Conservation (phyloP, 176 grass and related monocot species). For the Phyllostachys edulis region DNA sequence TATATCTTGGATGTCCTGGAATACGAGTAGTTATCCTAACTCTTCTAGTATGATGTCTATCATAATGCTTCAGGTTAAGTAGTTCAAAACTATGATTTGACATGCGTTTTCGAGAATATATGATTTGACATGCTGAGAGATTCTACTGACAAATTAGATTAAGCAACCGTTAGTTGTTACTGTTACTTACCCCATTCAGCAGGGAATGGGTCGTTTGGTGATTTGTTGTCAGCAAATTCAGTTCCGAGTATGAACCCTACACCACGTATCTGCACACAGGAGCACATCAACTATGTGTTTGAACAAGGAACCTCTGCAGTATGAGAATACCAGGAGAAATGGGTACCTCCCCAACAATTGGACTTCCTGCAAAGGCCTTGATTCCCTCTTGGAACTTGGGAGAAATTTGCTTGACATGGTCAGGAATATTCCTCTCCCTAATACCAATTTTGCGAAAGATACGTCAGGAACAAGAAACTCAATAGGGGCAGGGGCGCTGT, state of each 20-base stretch:
- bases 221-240: slow-evolving; percentile 91
- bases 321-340: background rate
- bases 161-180: background rate
- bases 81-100: background rate
- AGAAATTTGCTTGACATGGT: slow-evolving; percentile 62
- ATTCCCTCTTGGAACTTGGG: slow-evolving; percentile 80
- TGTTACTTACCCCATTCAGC: slow-evolving; percentile 72
- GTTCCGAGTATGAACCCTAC: slow-evolving; percentile 78
- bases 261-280: slow-evolving; percentile 68
- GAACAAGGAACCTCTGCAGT: background rate
- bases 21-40: background rate
- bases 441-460: slow-evolving; percentile 29
- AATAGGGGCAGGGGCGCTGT: background rate
- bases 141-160: background rate
- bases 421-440: slow-evolving; percentile 88
- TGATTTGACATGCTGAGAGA: background rate
- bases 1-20: background rate
- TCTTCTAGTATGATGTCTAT: slow-evolving; percentile 5
- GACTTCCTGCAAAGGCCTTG: slow-evolving; percentile 68
- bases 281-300: background rate
- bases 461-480: slow-evolving; percentile 14
- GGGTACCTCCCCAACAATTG: slow-evolving; percentile 89
- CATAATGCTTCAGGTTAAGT: slow-evolving; percentile 21
- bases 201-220: slow-evolving; percentile 71
- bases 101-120: too few species aligned